Evolutionary conservation across 2,329 filamentous ascomycete genomes (phyloP), one percentile per base, ranked within the genome.

Genomic region (Beauveria sp.): DNA sequence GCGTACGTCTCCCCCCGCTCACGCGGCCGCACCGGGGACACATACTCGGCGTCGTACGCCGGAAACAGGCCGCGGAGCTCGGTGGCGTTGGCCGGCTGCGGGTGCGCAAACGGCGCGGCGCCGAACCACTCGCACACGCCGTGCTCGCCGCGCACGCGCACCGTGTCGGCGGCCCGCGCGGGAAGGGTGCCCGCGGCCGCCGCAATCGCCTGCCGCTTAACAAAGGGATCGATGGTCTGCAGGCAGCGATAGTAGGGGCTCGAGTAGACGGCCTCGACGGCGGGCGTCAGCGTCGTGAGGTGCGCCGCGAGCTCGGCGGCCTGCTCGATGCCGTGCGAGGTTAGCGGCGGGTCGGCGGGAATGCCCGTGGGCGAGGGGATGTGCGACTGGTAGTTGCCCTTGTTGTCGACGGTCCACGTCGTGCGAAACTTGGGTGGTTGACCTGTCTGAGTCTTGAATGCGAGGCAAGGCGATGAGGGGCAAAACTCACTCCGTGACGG

Each of bases 101-200:
- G 95, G 70, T 98, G 95, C 60, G 89, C 82, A 74, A 96, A 97
- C 63, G 86, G 86, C 18, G 93, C 91, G 53, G 85, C 81, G 28
- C 95, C 95, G 73, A 95, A 98, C 88, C 95, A 98, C 78, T 99
- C 95, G 64, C 90, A 88, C 45, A 87, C 69, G 14, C 83, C 84
- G 61, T 78, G 75, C 67, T 88, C 85, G 53, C 79, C 81, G 42
- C 82, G 79, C 64, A 87, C 81, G 45, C 70, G 74, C 62, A 74
- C 67, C 28, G 70, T 66, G 48, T 67, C 65, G 64, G 63, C 62
- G 52, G 56, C 66, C 46, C 52, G 46, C n/a, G 38, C 1, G 45
- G 20, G 24, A 40, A 45, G 53, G 24, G 49, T 40, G 43, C 56
- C 50, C 1, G 45, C 43, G 1, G 45, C 45, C 5, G 50, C 43